These are phyloP conservation scores for Saraca asoca DNA, from an alignment of 331 rosid species.

Conservation along the genomic window DNA sequence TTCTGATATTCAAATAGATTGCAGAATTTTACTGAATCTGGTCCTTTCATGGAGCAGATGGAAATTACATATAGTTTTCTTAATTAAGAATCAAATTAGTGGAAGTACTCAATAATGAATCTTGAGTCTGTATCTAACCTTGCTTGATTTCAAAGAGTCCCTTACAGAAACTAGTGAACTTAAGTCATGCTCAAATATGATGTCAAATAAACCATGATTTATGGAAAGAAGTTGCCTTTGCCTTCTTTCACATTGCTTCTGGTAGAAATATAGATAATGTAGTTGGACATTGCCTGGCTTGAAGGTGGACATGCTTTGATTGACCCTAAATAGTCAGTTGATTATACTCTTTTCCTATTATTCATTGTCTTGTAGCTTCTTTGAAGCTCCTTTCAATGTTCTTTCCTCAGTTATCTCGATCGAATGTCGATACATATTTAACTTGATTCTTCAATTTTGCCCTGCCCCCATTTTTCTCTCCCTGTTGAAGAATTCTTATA, in stretches of 20 bases:
- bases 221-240: not conserved
- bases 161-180: not conserved
- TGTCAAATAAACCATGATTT: not conserved
- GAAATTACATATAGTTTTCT: not conserved
- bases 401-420: too few species aligned
- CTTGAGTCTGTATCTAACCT: not conserved
- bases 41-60: constrained; percentile 20
- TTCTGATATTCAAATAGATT: constrained; percentile 8
- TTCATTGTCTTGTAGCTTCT: constrained; percentile 4
- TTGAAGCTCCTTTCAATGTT: too few species aligned
- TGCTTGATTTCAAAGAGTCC: not conserved
- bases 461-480: not conserved
- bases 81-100: not conserved
- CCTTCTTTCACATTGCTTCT: constrained; percentile 24
- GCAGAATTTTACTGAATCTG: not conserved
- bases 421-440: too few species aligned
- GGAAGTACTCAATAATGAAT: constrained; percentile 13
- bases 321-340: not conserved
- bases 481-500: too few species aligned
- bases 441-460: too few species aligned
- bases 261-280: not conserved
- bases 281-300: constrained; percentile 8
- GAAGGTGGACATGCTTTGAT: not conserved
- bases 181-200: not conserved
- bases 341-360: not conserved